Evolutionary conservation across 768 basidiomycete species (phyloP).

Genomic region (Gymnopilus junonius): DNA sequence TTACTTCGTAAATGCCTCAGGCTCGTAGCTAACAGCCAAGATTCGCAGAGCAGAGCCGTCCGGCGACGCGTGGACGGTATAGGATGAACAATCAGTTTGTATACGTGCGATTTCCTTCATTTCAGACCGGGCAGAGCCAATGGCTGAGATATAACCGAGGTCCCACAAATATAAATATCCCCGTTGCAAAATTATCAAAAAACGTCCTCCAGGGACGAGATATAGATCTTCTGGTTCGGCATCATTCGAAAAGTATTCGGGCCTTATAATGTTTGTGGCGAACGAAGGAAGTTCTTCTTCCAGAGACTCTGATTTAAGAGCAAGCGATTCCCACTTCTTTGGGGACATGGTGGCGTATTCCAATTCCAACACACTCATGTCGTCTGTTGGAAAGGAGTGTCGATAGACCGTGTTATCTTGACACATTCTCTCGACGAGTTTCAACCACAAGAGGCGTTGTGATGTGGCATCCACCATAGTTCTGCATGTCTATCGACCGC

Average conservation of each 20-base stretch:
- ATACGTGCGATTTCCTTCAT: neutral
- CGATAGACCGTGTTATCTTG: slow-evolving; percentile 13
- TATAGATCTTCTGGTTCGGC: neutral
- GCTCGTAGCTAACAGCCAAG: neutral
- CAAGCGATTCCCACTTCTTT: neutral
- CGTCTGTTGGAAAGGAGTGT: slow-evolving; percentile 6
- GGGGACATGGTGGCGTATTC: slow-evolving; percentile 15
- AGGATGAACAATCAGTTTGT: neutral
- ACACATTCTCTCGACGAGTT: slow-evolving; percentile 8
- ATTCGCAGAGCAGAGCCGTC: slow-evolving; percentile 6
- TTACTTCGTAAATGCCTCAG: neutral
- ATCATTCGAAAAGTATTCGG: neutral
- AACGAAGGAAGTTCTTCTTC: neutral
- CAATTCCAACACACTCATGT: slow-evolving; percentile 11
- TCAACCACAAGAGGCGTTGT: slow-evolving; percentile 15
- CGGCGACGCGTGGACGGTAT: slow-evolving; percentile 1
- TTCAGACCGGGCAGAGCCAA: neutral
- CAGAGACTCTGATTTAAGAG: neutral
- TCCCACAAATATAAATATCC: slow-evolving; percentile 12
- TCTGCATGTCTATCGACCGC: slow-evolving; percentile 15
- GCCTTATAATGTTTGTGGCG: neutral
- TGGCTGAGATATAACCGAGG: slow-evolving; percentile 3
- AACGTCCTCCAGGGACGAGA: slow-evolving; percentile 24
- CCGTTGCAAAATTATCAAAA: slow-evolving; percentile 6
- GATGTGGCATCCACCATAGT: slow-evolving; percentile 3